Evolutionary conservation across 2,329 filamentous ascomycete genomes (phyloP), one percentile per base, ranked within the genome.

Genomic region (Kalaharituber pfeilii): DNA sequence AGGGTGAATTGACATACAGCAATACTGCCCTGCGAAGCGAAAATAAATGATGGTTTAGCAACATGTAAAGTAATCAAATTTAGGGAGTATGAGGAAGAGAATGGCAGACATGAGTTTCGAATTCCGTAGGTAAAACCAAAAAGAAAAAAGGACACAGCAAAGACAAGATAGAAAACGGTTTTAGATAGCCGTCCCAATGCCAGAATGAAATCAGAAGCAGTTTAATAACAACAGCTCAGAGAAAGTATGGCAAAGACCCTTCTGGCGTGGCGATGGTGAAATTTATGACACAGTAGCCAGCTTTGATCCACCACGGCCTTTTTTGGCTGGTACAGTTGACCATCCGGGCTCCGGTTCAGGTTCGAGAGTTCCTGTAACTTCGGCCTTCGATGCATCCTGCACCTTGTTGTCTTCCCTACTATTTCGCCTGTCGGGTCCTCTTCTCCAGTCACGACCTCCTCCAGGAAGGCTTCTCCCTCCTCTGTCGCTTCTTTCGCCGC

Each of bases 101-200:
- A 39, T 39, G 2, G n/a, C n/a, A 5, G 33, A 39, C 13, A 18
- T 39, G 33, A 8, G 33, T 39, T 39, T 18, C 33, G 33, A 18
- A 39, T 39, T 15, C 33, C 33, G 13, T 15, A 47, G 42, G 24
- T 13, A 15, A 4, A 47, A 47, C 42, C 42, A 47, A 47, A 47
- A 47, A 15, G 24, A 15, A 47, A 18, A 22, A 20, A 25, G 24
- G n/a, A n/a, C n/a, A n/a, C n/a, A n/a, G n/a, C n/a, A n/a, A n/a
- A n/a, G n/a, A n/a, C 7, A 25, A 47, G 22, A 22, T 47, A 47
- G 24, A 47, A 22, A 22, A 47, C 24, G 42, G 42, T 47, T 47
- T 47, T 47, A 47, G n/a, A 47, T 11, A 18, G 24, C 42, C 42
- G 42, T 47, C 42, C 42, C 18, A 47, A 47, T 47, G 42, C 42